These are phyloP conservation scores for Coemansia sp. DNA, from an alignment of 192 early-diverging fungal genomes.

Conservation along the genomic window DNA sequence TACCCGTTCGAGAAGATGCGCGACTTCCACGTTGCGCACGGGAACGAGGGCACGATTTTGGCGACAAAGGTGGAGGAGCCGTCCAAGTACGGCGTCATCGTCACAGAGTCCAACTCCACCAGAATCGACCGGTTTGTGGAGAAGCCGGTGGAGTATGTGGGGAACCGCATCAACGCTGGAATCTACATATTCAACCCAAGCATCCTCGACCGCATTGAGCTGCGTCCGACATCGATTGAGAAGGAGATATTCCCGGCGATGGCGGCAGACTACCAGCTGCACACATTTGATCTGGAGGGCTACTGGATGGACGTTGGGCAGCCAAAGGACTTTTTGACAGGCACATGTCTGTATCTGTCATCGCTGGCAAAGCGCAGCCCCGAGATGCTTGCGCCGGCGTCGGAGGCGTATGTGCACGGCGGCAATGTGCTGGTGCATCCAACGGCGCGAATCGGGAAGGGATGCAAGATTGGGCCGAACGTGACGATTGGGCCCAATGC, in stretches of 20 bases:
- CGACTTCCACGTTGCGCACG: slow-evolving; percentile 90
- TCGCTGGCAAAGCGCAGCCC: slow-evolving; percentile 80
- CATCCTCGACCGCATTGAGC: slow-evolving; percentile 90
- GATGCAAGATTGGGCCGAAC: slow-evolving; percentile 97
- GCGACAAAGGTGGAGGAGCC: slow-evolving; percentile 98
- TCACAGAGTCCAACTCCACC: slow-evolving; percentile 72
- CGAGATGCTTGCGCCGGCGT: slow-evolving; percentile 66
- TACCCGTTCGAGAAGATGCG: slow-evolving; percentile 91
- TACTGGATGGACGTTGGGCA: slow-evolving; percentile 99
- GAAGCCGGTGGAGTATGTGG: slow-evolving; percentile 93
- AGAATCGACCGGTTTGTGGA: slow-evolving; percentile 95
- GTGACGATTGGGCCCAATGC: slow-evolving; percentile 93
- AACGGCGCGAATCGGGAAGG: slow-evolving; percentile 89
- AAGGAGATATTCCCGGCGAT: slow-evolving; percentile 96
- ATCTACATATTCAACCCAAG: slow-evolving; percentile 97
- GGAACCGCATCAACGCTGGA: slow-evolving; percentile 99
- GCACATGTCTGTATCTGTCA: slow-evolving; percentile 89
- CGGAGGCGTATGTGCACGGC: slow-evolving; percentile 67
- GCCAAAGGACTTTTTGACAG: slow-evolving; percentile 97
- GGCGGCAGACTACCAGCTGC: slow-evolving; percentile 83
- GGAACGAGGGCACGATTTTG: slow-evolving; percentile 94
- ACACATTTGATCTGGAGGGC: slow-evolving; percentile 91
- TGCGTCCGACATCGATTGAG: slow-evolving; percentile 96
- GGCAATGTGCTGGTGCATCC: slow-evolving; percentile 95
- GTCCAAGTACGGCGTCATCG: slow-evolving; percentile 98